A percentile compares a stretch with the other conserved stretches of the same genome.
Evolutionary conservation across 768 basidiomycete species (phyloP).

Genomic region (Macrolepiota fuliginosa): DNA sequence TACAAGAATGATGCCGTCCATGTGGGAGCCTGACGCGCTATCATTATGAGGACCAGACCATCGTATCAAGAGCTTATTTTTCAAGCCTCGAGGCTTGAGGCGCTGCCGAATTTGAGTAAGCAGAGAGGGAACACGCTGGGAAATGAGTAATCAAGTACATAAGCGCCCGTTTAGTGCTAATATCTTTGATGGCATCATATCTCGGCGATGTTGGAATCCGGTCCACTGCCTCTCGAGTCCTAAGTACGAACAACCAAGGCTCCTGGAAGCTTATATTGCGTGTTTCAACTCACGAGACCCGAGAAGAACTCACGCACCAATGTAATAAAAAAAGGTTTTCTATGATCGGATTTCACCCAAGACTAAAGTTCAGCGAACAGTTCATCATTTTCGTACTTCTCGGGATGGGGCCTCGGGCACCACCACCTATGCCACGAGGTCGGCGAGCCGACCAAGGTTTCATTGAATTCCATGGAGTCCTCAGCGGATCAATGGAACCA

Average conservation of each 20-base stretch:
- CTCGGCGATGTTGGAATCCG: neutral
- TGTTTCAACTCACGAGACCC: neutral
- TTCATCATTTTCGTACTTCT: neutral
- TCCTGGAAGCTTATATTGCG: neutral
- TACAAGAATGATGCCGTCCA: neutral
- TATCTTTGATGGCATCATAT: constrained; percentile 3
- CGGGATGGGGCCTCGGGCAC: neutral
- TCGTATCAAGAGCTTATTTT: neutral
- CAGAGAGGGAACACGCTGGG: neutral
- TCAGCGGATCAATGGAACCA: neutral
- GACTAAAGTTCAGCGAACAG: too few relatives aligned
- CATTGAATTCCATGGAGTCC: too few relatives aligned
- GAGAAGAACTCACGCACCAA: neutral
- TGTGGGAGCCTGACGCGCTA: neutral
- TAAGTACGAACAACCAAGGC: neutral
- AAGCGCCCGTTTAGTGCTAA: neutral
- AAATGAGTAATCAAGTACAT: neutral
- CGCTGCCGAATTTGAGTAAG: constrained; percentile 1
- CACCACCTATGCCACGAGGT: neutral
- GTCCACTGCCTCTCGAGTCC: neutral
- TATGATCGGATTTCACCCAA: too few relatives aligned
- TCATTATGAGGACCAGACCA: neutral
- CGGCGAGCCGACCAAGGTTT: neutral
- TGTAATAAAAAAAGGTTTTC: neutral
- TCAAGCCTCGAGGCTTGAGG: neutral